Base-by-base conservation (phyloP, 805 yeast species). In the Yarrowia yakushimensis region DNA sequence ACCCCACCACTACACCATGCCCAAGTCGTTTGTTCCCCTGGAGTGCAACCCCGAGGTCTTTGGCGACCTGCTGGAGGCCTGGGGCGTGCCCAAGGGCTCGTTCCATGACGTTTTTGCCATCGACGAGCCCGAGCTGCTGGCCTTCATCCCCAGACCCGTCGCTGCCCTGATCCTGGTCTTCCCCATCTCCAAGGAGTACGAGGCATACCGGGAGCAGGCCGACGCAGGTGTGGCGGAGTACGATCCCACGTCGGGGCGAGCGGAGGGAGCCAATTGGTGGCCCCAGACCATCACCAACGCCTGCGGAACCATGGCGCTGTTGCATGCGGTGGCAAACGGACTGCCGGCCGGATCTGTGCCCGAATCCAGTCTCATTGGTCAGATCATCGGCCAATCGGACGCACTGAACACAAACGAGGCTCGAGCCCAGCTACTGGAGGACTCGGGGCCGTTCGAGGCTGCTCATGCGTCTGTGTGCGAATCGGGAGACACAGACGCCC, bases 41-140 rank as follows among this genome's bases (percentile, higher is more conserved):
- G 99, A 94, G 72, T 88, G 96, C 8, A 90, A 91, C 68, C 99
- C 99, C 0, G 86, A 81, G 10, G 84, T 93, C 7, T 92, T 93
- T 76, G 82, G 87, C 9, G 77, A 77, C 0, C 85, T 90, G 68
- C 88, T 91, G 1, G 78, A 76, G 31, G 79, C 79, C 23, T 72
- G 94, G 41, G 97, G 97, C 0, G 76, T 92, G 5, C 71, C 84
- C 0, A 81, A 83, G 1, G 71, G 80, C 1, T 79, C 78, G 48
- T 93, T 90, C 73, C 84, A 82, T 62, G 99, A 93, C 70, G 87
- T 93, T 2, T 91, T 84, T 71, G 88, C 97, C 0, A 74, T 93
- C n/a, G 81, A 87, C 0, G 97, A 92, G 64, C 85, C 86, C 0
- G 96, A 88, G n/a, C 74, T 92, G 63, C 74, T 92, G 39, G 83